Evolutionary conservation across 768 basidiomycete species (phyloP), one percentile per base, ranked within the genome.

Genomic region (Kwoniella newhampshirensis): DNA sequence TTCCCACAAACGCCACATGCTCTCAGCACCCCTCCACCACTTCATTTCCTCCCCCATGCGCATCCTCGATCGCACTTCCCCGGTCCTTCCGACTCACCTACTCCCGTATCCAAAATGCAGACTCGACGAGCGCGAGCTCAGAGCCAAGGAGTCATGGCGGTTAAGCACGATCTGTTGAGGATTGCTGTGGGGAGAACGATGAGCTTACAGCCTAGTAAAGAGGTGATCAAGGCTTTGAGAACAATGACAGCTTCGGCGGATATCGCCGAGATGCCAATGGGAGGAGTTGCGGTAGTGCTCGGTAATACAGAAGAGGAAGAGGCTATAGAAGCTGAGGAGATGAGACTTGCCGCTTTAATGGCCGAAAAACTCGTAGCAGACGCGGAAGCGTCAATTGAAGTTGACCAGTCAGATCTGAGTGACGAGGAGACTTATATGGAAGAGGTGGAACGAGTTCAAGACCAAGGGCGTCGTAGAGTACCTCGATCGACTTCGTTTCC

Each of bases 141-240:
- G 28, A 58, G 49, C 9, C 56, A 58, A 21, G 39, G 46, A 13
- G 56, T 62, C 11, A 47, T 56, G 28, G 27, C 27, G 6, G 54
- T 62, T 6, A 62, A 62, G 32, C 47, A 59, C 18, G 54, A 57
- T 40, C 39, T 61, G 9, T 20, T 59, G n/a, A 46, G 60, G 37
- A 66, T 60, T 6, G 64, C 64, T 1, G 64, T 66, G 5, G 64
- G 60, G 1, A 35, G 60, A 11, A 66, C 64, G 5, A 66, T 66
- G 64, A 49, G 43, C 21, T 27, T 66, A 8, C 64, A 61, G 25
- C 64, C 64, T 9, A 51, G 35, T 13, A 59, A 57, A 18, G 57
- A 61, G 23, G 60, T 59, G 12, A 30, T 52, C 11, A 35, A 36
- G 4, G 60, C 57, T 11, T 46, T 66, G 21, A 45, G 23, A 26